A percentile compares a stretch with the other conserved stretches of the same genome.
These are phyloP conservation scores for Solanum ahanhuiri DNA, from an alignment of 257 asterid species.

Conservation along the genomic window DNA sequence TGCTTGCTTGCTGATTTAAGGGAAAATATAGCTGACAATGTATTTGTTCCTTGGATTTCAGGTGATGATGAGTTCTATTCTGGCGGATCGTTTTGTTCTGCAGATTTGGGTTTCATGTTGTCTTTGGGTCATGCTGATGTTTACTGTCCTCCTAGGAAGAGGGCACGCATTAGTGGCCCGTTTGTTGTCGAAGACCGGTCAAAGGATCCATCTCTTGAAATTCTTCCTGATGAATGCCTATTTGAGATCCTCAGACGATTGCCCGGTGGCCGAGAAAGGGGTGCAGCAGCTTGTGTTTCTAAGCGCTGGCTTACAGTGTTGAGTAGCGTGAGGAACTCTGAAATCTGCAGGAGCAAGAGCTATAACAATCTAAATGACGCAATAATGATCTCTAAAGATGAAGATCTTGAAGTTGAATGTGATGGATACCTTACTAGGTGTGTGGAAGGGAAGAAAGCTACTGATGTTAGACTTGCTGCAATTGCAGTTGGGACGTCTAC, in stretches of 20 bases:
- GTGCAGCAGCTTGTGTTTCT: conserved; percentile 75
- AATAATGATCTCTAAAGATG: background rate
- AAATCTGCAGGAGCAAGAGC: conserved; percentile 34
- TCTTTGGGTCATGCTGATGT: conserved; percentile 55
- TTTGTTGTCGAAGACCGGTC: conserved; percentile 15
- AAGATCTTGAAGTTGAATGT: background rate
- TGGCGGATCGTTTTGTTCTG: conserved; percentile 34
- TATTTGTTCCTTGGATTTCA: conserved; percentile 10
- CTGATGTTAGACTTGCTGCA: conserved; percentile 8
- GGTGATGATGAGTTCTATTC: conserved; percentile 64
- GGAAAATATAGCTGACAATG: background rate
- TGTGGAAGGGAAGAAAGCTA: conserved; percentile 11
- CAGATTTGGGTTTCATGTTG: conserved; percentile 48
- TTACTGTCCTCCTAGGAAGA: conserved; percentile 66
- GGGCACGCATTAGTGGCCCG: conserved; percentile 50
- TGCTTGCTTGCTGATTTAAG: background rate
- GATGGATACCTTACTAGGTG: conserved; percentile 14
- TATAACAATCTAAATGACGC: conserved; percentile 1
- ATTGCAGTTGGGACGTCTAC: conserved; percentile 11
- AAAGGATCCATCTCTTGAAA: conserved; percentile 50
- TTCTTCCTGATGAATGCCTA: conserved; percentile 83
- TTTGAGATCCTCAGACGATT: conserved; percentile 73
- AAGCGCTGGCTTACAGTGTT: conserved; percentile 73
- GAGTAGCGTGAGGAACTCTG: conserved; percentile 50
- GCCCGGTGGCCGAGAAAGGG: conserved; percentile 60